A percentile compares a stretch with the other conserved stretches of the same genome.
Conservation (phyloP, 768 basidiomycete genomes). For the Strobilomyces echinocephalus region DNA sequence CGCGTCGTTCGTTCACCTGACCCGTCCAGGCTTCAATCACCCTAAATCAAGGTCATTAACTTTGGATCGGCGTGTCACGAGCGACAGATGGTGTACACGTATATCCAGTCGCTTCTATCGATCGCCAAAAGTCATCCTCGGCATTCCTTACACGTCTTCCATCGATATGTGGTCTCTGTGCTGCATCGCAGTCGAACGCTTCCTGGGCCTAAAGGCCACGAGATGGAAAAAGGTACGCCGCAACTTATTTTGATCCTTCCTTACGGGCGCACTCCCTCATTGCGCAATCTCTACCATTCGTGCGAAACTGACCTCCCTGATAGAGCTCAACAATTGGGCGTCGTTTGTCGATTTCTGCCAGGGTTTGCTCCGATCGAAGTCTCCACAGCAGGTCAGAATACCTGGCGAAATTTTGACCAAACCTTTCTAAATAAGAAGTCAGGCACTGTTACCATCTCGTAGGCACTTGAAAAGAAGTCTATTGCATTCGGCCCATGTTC, state of each 20-base stretch:
- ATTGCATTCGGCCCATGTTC: no score
- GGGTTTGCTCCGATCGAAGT: slow-evolving; percentile 91
- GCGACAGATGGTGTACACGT: slow-evolving; percentile 99
- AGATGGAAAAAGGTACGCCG: slow-evolving; percentile 81
- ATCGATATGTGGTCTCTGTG: slow-evolving; percentile 99
- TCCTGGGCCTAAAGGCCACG: slow-evolving; percentile 81
- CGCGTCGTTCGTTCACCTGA: neutral
- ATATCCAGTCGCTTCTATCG: slow-evolving; percentile 99
- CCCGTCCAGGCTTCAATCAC: slow-evolving; percentile 76
- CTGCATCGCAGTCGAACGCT: slow-evolving; percentile 97
- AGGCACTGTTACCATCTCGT: no score
- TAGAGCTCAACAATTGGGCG: slow-evolving; percentile 89
- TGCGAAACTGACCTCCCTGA: slow-evolving; percentile 14
- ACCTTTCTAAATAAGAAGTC: slow-evolving; percentile 77
- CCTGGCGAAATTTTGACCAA: slow-evolving; percentile 94
- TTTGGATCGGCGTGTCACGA: slow-evolving; percentile 99
- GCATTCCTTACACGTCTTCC: slow-evolving; percentile 87
- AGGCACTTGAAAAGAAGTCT: no score
- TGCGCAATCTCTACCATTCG: slow-evolving; percentile 8
- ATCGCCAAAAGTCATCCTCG: slow-evolving; percentile 93
- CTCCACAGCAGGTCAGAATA: slow-evolving; percentile 90
- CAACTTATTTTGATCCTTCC: no score
- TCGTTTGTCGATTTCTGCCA: slow-evolving; percentile 98
- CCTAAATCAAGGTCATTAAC: slow-evolving; percentile 98
- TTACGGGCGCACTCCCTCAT: no score